These are phyloP conservation scores for Stephania cephalantha DNA, from an alignment of 164 flowering plant species.

Conservation along the genomic window DNA sequence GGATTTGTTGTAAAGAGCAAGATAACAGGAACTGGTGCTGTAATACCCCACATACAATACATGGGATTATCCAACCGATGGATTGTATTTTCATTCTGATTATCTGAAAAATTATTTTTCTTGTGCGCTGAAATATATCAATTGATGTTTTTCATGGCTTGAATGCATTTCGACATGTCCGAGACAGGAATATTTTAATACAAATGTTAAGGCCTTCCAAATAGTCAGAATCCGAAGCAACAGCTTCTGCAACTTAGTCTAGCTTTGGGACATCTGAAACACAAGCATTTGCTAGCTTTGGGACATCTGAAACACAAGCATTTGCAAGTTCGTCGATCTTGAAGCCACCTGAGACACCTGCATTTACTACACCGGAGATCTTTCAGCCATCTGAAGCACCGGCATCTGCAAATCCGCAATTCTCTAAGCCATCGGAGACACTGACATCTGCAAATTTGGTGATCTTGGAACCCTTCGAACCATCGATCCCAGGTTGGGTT, in stretches of 20 bases:
- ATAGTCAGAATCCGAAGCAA: too few relatives aligned
- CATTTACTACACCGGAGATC: not conserved
- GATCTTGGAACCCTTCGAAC: slow-evolving; percentile 38
- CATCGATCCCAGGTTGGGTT: slow-evolving; percentile 36
- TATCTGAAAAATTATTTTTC: slow-evolving; percentile 3
- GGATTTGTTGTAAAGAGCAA: not conserved
- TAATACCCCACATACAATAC: not conserved
- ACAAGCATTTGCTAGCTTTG: not conserved
- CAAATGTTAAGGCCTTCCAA: too few relatives aligned
- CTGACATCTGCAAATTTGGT: slow-evolving; percentile 29
- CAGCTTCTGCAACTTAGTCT: too few relatives aligned
- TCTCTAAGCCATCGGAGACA: slow-evolving; percentile 12
- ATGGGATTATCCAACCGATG: not conserved
- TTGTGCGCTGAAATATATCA: not conserved
- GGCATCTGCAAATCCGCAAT: not conserved
- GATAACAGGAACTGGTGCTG: not conserved
- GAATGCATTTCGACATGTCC: not conserved
- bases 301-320: not conserved
- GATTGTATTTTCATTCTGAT: slow-evolving; percentile 12
- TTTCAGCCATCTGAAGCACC: slow-evolving; percentile 8
- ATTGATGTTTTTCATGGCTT: not conserved
- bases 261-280: not conserved
- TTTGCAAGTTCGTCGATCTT: not conserved
- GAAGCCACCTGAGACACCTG: not conserved
- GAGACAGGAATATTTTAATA: too few relatives aligned